Evolutionary conservation across 495 filamentous ascomycete species (phyloP).

Genomic region (Podospora anserina): DNA sequence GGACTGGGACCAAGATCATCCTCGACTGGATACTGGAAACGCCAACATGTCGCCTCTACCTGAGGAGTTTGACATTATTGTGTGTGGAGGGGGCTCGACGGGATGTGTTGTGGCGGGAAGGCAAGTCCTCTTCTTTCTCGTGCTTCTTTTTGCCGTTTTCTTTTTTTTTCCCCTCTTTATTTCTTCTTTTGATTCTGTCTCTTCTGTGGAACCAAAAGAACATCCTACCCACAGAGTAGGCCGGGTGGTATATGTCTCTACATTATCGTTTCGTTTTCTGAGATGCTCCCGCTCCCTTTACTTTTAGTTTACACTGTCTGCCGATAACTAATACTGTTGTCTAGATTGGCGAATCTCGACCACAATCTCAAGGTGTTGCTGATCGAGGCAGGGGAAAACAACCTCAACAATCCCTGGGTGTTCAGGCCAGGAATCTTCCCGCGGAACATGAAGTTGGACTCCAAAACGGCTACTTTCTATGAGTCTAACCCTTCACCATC

Average conservation of each 20-base stretch:
- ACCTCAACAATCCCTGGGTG: slow-evolving; percentile 82
- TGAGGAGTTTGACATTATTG: slow-evolving; percentile 80
- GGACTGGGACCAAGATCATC: background rate
- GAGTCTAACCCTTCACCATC: slow-evolving; percentile 71
- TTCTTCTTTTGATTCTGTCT: no score
- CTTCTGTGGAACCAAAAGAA: no score
- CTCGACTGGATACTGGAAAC: background rate
- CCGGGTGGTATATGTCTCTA: no score
- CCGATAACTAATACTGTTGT: background rate
- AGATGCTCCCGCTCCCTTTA: no score
- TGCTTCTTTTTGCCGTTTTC: slow-evolving; percentile 5
- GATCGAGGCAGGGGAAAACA: slow-evolving; percentile 76
- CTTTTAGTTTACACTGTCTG: background rate
- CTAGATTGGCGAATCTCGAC: slow-evolving; percentile 73
- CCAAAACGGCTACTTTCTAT: slow-evolving; percentile 84
- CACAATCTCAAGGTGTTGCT: slow-evolving; percentile 76
- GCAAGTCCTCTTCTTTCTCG: slow-evolving; percentile 17
- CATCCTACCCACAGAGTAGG: no score
- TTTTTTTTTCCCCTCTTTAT: no score
- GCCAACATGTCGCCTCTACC: slow-evolving; percentile 45
- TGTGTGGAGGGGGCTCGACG: slow-evolving; percentile 68
- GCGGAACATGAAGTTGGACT: slow-evolving; percentile 56
- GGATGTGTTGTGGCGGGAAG: slow-evolving; percentile 75
- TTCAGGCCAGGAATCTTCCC: slow-evolving; percentile 77
- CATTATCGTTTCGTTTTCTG: no score